phyloP scores from a whole-genome alignment of 1,139 yeast species.

The Nakaseomyces sp. region DNA sequence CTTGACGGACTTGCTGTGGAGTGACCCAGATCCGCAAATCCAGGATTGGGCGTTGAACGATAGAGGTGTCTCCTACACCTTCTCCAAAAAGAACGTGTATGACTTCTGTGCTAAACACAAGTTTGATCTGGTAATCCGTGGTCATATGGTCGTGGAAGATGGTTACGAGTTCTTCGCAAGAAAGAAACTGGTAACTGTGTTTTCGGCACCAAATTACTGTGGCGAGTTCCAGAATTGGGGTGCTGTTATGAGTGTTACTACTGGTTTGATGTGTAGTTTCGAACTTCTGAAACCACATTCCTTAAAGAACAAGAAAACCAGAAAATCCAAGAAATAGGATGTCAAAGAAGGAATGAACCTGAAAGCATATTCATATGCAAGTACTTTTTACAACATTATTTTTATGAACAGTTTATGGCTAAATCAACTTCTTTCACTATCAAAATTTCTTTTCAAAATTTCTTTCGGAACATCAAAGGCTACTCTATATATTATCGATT shows the following conservation, averaged over 20 bases:
- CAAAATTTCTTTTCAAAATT: too few species aligned
- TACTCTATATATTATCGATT: too few species aligned
- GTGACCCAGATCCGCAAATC: conserved; percentile 68
- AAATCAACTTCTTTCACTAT: too few species aligned
- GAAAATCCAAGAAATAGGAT: background rate
- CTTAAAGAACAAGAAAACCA: conserved; percentile 9
- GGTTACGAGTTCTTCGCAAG: conserved; percentile 82
- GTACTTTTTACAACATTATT: too few species aligned
- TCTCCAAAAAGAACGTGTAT: conserved; percentile 66
- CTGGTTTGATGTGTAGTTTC: conserved; percentile 68
- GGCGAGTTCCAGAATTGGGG: conserved; percentile 90
- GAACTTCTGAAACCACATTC: conserved; percentile 63
- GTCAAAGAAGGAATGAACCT: background rate
- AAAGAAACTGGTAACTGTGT: conserved; percentile 70
- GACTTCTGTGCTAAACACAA: conserved; percentile 61
- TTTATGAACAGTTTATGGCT: too few species aligned
- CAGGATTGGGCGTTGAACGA: conserved; percentile 75
- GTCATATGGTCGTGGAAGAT: conserved; percentile 91
- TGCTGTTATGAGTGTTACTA: conserved; percentile 80
- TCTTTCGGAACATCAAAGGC: too few species aligned
- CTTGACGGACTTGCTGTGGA: conserved; percentile 76
- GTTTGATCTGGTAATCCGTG: conserved; percentile 73
- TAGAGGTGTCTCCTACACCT: conserved; percentile 78
- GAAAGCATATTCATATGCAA: background rate
- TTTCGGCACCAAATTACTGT: conserved; percentile 85